phyloP scores from a whole-genome alignment of 768 basidiomycete species.

The Lentinula guzmanii region DNA sequence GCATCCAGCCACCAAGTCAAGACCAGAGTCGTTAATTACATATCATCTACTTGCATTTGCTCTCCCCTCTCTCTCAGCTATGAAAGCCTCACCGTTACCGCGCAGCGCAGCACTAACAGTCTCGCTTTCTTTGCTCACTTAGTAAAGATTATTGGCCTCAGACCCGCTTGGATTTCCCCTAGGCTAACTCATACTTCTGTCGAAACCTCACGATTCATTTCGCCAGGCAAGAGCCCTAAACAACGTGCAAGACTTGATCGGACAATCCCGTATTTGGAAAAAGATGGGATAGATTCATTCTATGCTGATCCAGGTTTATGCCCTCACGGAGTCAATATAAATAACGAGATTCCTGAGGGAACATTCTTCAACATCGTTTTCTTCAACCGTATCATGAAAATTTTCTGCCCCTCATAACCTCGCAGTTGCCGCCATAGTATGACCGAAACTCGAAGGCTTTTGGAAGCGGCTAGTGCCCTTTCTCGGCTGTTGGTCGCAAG shows the following conservation, averaged over 20 bases:
- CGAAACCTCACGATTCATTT: not conserved
- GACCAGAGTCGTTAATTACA: not conserved
- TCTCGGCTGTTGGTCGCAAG: conserved; percentile 53
- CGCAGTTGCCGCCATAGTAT: conserved; percentile 28
- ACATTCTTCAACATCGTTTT: conserved; percentile 32
- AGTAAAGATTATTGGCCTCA: no score
- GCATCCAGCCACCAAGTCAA: no score
- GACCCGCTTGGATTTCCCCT: no score
- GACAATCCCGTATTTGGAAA: conserved; percentile 39
- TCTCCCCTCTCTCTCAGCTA: no score
- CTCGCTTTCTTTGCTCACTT: no score
- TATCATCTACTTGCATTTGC: not conserved
- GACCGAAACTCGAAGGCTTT: conserved; percentile 67
- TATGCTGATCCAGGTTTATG: conserved; percentile 36
- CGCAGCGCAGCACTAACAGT: no score
- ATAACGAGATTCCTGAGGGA: conserved; percentile 29
- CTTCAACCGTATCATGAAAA: conserved; percentile 50
- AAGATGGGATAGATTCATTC: conserved; percentile 31
- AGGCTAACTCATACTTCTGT: no score
- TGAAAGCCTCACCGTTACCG: no score
- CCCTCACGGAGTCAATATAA: conserved; percentile 41
- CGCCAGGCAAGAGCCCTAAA: not conserved
- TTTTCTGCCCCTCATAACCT: conserved; percentile 20
- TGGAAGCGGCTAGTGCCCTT: conserved; percentile 74
- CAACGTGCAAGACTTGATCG: conserved; percentile 30